These are phyloP conservation scores for Prunus mongolica DNA, from an alignment of 306 rosid genomes.

Conservation along the genomic window DNA sequence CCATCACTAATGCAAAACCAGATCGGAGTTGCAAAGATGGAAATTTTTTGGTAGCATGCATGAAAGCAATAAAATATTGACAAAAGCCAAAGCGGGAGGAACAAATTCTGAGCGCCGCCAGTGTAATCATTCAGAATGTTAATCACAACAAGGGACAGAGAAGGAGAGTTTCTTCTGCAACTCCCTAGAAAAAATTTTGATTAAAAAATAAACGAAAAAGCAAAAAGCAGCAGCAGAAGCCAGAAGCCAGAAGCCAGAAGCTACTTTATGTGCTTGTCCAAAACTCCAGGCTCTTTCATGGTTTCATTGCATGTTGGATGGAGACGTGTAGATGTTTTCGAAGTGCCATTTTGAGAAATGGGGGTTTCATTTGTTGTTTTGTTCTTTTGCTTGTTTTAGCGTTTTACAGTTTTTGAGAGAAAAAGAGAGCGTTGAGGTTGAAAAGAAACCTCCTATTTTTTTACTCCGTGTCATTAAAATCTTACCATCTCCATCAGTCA, in stretches of 20 bases:
- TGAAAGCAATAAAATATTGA: conserved; percentile 4
- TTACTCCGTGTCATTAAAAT: conserved; percentile 2
- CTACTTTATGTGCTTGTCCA: not conserved
- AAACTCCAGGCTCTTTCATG: not conserved
- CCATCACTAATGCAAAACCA: conserved; percentile 13
- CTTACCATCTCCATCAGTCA: conserved; percentile 38
- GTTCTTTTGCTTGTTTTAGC: not conserved
- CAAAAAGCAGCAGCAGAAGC: not conserved
- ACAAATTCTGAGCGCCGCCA: conserved; percentile 91
- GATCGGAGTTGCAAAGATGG: not conserved
- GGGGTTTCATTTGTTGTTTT: not conserved
- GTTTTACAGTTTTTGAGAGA: not conserved
- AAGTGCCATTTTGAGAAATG: conserved; percentile 9
- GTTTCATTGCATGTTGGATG: conserved; percentile 37
- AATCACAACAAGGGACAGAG: conserved; percentile 32
- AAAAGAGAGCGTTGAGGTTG: not conserved
- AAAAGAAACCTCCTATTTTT: conserved; percentile 2
- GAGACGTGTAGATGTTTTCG: conserved; percentile 26
- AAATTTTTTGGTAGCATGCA: conserved; percentile 6
- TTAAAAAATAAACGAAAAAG: not conserved
- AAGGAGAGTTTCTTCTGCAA: conserved; percentile 28
- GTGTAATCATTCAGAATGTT: conserved; percentile 70
- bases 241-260: too few species aligned
- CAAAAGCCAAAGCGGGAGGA: conserved; percentile 48
- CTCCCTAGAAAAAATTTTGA: conserved; percentile 24